Evolutionary conservation across 495 filamentous ascomycete genomes (phyloP).

Genomic region (Lichina pygmaea): DNA sequence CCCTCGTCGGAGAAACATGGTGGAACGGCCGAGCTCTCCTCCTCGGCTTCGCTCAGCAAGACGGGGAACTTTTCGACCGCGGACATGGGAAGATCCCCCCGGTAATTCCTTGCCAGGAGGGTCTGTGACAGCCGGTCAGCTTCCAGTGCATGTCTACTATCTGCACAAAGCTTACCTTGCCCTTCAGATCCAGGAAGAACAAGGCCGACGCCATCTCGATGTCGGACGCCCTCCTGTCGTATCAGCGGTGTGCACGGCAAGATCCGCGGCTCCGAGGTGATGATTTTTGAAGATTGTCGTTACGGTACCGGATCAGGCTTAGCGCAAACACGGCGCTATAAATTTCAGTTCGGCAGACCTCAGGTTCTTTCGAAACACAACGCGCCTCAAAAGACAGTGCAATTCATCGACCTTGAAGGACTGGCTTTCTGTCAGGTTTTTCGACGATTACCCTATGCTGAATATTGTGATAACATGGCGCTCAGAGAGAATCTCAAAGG

Average conservation of each 20-base stretch:
- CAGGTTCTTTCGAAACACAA: slow-evolving; percentile 21
- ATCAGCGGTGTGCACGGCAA: neutral
- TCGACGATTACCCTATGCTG: slow-evolving; percentile 25
- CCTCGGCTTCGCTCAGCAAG: slow-evolving; percentile 93
- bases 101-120: slow-evolving; percentile 93
- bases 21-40: slow-evolving; percentile 91
- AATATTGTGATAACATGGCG: slow-evolving; percentile 54
- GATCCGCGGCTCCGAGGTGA: neutral
- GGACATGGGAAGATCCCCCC: slow-evolving; percentile 98
- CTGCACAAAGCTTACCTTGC: slow-evolving; percentile 44
- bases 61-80: slow-evolving; percentile 97
- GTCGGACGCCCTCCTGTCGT: neutral
- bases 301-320: slow-evolving; percentile 9
- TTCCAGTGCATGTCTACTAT: neutral
- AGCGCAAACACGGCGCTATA: slow-evolving; percentile 7
- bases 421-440: slow-evolving; percentile 45
- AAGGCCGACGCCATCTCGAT: slow-evolving; percentile 71
- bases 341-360: slow-evolving; percentile 6
- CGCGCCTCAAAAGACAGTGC: slow-evolving; percentile 79
- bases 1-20: slow-evolving; percentile 98
- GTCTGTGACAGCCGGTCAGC: slow-evolving; percentile 31
- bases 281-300: neutral
- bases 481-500: slow-evolving; percentile 39
- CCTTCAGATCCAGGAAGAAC: slow-evolving; percentile 99
- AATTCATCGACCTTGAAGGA: slow-evolving; percentile 36